Percentiles rank a stretch among this genome's conserved stretches.
These are phyloP conservation scores for Ramichloridium luteum DNA, from an alignment of 2,329 filamentous ascomycete genomes.

Conservation along the genomic window DNA sequence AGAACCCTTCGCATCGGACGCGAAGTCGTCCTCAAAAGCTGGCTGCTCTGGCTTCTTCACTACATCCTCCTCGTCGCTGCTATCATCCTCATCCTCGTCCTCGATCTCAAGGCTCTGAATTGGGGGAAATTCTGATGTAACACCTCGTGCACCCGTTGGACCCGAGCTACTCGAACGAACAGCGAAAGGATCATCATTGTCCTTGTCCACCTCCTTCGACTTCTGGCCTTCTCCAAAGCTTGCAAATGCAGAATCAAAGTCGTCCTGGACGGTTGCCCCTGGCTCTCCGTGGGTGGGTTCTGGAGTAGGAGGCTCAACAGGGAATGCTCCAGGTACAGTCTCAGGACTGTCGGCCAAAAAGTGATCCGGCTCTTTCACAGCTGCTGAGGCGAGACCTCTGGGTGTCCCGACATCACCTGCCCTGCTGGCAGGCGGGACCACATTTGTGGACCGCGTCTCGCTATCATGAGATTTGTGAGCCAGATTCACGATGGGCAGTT, in stretches of 20 bases:
- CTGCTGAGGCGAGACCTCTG: conserved; percentile 7
- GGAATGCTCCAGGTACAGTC: conserved; percentile 39
- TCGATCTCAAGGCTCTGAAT: conserved; percentile 76
- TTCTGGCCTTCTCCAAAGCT: conserved; percentile 44
- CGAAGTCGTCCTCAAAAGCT: conserved; percentile 89
- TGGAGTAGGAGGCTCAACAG: conserved; percentile 33
- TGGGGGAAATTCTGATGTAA: conserved; percentile 65
- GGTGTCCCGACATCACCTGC: conserved; percentile 19
- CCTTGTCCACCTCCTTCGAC: conserved; percentile 11
- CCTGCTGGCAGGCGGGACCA: conserved; percentile 22
- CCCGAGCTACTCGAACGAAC: conserved; percentile 38
- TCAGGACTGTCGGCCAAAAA: no score
- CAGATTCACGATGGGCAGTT: conserved; percentile 55
- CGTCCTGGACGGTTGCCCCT: conserved; percentile 38
- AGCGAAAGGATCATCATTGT: conserved; percentile 27
- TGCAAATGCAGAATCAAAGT: conserved; percentile 77
- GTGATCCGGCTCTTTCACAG: no score
- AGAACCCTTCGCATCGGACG: conserved; percentile 25
- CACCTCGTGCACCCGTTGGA: conserved; percentile 17
- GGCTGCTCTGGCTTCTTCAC: conserved; percentile 43
- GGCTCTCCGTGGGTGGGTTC: conserved; percentile 33
- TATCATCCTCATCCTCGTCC: conserved; percentile 49
- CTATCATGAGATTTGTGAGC: conserved; percentile 30
- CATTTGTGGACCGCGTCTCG: conserved; percentile 45
- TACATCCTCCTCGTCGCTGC: conserved; percentile 88